Evolutionary conservation across 108 stramenopile genomes (phyloP), one percentile per base, ranked within the genome.

Genomic region (Phaeodactylum tricornutum): DNA sequence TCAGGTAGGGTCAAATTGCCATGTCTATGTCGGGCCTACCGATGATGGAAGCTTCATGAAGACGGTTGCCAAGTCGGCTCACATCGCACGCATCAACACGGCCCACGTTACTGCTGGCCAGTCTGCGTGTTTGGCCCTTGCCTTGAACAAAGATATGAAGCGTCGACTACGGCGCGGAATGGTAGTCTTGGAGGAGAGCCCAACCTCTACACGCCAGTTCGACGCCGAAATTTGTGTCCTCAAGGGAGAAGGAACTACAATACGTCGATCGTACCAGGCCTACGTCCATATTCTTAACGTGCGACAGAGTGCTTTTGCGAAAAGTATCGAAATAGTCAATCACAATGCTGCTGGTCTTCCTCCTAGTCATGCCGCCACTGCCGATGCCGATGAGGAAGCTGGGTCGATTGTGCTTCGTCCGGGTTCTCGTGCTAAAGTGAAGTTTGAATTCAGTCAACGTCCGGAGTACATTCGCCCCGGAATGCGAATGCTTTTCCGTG

Each of bases 151-250:
- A 46, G 79, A 81, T n/a, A 23, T 74, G 53, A 46, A 76, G 14
- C 79, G 80, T 60, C 83, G 84, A 52, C 51, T 91, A 3, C 63
- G 89, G 37, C 71, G 82, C 8, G 89, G 89, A 7, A 85, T 86
- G 84, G 89, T 91, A 15, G 81, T 91, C 2, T 23, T 87, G 16
- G 54, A 55, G 23, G 81, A 81, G 37, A 59, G 71, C 45, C 89
- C 84, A 3, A 59, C 69, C 4, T 72, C 80, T 7, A 81, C 89
- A 2, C 75, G 65, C 47, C 74, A 83, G 42, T 91, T 91, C 47
- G 89, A 84, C 59, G 84, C 89, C 19, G 89, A 91, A 56, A 91
- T 91, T 55, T 91, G 89, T 47, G 89, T 91, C 1, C 48, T 91
- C 33, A 81, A 83, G 47, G 89, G 89, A 41, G 84, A 84, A 39